Percentiles rank a stretch among this genome's conserved stretches.
These are phyloP conservation scores for Auricularia heimuer DNA, from an alignment of 768 basidiomycete species.

Conservation along the genomic window DNA sequence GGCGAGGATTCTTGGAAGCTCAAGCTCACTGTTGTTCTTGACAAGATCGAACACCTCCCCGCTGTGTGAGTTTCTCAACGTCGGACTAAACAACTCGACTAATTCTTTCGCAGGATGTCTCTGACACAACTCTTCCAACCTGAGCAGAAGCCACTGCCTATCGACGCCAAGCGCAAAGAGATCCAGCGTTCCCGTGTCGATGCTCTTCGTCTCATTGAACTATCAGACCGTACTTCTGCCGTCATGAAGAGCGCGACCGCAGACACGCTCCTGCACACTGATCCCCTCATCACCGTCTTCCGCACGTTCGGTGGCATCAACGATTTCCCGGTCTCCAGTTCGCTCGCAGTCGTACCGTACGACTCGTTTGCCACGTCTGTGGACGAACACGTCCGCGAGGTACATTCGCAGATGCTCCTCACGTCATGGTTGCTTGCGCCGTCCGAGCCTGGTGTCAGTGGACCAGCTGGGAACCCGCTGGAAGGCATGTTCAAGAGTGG, in stretches of 20 bases:
- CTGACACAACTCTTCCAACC: constrained; percentile 62
- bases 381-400: constrained; percentile 44
- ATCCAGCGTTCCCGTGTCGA: constrained; percentile 32
- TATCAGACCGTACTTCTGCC: constrained; percentile 80
- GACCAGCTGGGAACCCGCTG: constrained; percentile 49
- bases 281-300: constrained; percentile 65
- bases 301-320: constrained; percentile 70
- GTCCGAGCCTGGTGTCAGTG: constrained; percentile 15
- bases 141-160: neutral
- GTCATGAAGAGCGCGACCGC: constrained; percentile 74
- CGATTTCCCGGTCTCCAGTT: constrained; percentile 51
- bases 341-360: constrained; percentile 65
- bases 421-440: constrained; percentile 68
- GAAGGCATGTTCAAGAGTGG: constrained; percentile 63
- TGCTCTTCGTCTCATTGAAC: constrained; percentile 80
- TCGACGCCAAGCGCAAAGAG: neutral
- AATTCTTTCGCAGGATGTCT: constrained; percentile 39
- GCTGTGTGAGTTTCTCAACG: constrained; percentile 28
- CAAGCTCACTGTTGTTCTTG: constrained; percentile 64
- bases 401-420: constrained; percentile 63
- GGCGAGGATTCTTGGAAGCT: constrained; percentile 27
- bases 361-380: constrained; percentile 66
- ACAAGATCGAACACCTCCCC: constrained; percentile 71
- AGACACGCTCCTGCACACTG: constrained; percentile 56
- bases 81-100: too few relatives aligned